Evolutionary conservation across 2,329 filamentous ascomycete genomes (phyloP).

Genomic region (Coniochaeta sp.): DNA sequence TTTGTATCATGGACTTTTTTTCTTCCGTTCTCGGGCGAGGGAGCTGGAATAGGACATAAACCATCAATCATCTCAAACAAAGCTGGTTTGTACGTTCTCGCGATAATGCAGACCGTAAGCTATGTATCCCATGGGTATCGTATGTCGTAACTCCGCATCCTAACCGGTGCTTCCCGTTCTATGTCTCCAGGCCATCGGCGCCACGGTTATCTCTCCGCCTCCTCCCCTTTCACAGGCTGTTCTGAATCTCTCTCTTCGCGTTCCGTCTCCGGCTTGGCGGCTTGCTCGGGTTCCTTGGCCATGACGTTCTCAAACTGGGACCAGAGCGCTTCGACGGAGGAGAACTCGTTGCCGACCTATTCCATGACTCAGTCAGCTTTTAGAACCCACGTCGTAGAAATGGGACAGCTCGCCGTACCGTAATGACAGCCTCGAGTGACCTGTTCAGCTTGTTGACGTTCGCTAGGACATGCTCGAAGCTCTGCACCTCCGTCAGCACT

Average conservation of each 20-base stretch:
- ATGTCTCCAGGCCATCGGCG: background rate
- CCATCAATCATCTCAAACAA: conserved; percentile 8
- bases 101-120: background rate
- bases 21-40: conserved; percentile 3
- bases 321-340: conserved; percentile 95
- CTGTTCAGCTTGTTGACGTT: conserved; percentile 96
- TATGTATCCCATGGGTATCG: conserved; percentile 5
- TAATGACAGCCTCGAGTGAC: conserved; percentile 82
- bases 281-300: conserved; percentile 55
- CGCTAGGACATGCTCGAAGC: conserved; percentile 83
- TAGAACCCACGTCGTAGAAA: background rate
- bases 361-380: background rate
- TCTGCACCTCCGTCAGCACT: conserved; percentile 29
- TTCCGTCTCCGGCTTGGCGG: conserved; percentile 14
- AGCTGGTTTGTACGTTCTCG: conserved; percentile 13
- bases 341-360: conserved; percentile 90
- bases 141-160: conserved; percentile 2
- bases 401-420: conserved; percentile 44
- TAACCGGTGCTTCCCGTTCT: background rate
- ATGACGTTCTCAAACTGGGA: conserved; percentile 96
- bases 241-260: conserved; percentile 14
- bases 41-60: conserved; percentile 24
- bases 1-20: conserved; percentile 13
- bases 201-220: conserved; percentile 7
- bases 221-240: conserved; percentile 11